These are phyloP conservation scores for Pezicula radicicola DNA, from an alignment of 2,329 filamentous ascomycete species.

Conservation along the genomic window DNA sequence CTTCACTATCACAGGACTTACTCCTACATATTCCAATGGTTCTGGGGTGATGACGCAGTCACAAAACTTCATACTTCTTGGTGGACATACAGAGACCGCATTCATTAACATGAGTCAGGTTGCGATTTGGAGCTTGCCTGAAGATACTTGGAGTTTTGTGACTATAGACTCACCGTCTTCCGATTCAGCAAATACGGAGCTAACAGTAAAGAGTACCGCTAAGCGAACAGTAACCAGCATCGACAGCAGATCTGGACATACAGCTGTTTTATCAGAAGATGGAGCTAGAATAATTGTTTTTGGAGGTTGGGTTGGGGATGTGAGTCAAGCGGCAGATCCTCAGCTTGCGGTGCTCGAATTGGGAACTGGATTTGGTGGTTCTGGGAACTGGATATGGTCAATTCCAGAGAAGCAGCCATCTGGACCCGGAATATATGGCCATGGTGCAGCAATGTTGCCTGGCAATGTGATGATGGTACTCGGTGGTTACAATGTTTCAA, in stretches of 20 bases:
- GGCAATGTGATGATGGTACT: constrained; percentile 69
- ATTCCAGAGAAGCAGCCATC: constrained; percentile 48
- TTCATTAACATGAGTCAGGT: constrained; percentile 95
- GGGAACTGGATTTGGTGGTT: constrained; percentile 69
- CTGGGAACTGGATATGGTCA: constrained; percentile 69
- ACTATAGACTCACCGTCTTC: constrained; percentile 48
- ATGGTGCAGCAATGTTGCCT: constrained; percentile 60
- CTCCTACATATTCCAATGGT: constrained; percentile 66
- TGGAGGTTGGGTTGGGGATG: constrained; percentile 90
- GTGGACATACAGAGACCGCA: constrained; percentile 77
- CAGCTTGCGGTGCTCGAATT: constrained; percentile 77
- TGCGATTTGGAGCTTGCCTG: constrained; percentile 81
- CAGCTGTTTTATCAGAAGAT: constrained; percentile 75
- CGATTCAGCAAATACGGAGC: constrained; percentile 45
- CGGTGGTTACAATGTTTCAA: constrained; percentile 54
- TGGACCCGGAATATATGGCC: constrained; percentile 54
- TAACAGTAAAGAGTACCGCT: constrained; percentile 43
- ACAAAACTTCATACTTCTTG: constrained; percentile 76
- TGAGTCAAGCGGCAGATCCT: constrained; percentile 71
- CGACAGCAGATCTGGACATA: constrained; percentile 86
- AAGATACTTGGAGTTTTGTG: constrained; percentile 83
- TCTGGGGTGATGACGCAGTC: constrained; percentile 67
- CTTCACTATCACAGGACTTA: constrained; percentile 75
- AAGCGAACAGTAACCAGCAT: constrained; percentile 12
- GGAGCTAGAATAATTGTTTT: constrained; percentile 74